phyloP scores from a whole-genome alignment of 2,329 filamentous ascomycete genomes.

The Xylariaceae sp. region DNA sequence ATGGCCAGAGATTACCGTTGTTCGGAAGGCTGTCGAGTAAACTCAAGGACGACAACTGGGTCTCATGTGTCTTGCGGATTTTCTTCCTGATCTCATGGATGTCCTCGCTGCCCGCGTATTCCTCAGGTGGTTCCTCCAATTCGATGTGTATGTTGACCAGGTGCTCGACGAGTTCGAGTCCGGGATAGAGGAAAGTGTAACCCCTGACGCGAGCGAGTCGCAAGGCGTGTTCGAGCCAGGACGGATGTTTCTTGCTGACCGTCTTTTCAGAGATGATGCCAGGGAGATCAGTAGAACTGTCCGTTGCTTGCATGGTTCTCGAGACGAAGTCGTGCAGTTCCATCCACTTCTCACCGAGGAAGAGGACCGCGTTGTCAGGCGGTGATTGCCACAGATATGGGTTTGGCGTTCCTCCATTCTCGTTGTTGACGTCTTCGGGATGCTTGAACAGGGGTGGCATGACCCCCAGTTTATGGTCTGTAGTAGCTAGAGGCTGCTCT shows the following conservation, averaged over 20 bases:
- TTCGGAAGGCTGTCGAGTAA: constrained; percentile 47
- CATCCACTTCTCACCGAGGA: constrained; percentile 80
- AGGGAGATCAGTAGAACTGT: constrained; percentile 34
- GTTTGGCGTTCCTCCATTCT: constrained; percentile 34
- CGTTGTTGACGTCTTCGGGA: constrained; percentile 26
- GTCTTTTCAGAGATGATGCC: constrained; percentile 45
- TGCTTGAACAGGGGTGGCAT: constrained; percentile 33
- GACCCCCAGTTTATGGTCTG: constrained; percentile 58
- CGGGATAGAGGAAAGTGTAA: constrained; percentile 77
- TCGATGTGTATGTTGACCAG: constrained; percentile 76
- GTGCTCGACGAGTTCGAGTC: constrained; percentile 45
- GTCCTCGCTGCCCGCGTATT: constrained; percentile 39
- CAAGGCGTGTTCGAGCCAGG: constrained; percentile 57
- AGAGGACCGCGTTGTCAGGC: constrained; percentile 73
- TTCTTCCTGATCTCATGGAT: constrained; percentile 25
- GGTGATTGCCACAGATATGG: constrained; percentile 83
- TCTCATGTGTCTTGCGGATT: constrained; percentile 27
- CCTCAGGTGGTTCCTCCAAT: constrained; percentile 67
- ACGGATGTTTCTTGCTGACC: constrained; percentile 30
- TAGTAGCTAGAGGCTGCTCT: constrained; percentile 59
- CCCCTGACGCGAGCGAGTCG: constrained; percentile 71
- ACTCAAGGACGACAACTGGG: constrained; percentile 41
- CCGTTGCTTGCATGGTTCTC: constrained; percentile 48
- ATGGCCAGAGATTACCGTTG: constrained; percentile 39
- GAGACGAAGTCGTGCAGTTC: constrained; percentile 79